These are phyloP conservation scores for Anastatica hierochuntica DNA, from an alignment of 345 rosid genomes.

Conservation along the genomic window DNA sequence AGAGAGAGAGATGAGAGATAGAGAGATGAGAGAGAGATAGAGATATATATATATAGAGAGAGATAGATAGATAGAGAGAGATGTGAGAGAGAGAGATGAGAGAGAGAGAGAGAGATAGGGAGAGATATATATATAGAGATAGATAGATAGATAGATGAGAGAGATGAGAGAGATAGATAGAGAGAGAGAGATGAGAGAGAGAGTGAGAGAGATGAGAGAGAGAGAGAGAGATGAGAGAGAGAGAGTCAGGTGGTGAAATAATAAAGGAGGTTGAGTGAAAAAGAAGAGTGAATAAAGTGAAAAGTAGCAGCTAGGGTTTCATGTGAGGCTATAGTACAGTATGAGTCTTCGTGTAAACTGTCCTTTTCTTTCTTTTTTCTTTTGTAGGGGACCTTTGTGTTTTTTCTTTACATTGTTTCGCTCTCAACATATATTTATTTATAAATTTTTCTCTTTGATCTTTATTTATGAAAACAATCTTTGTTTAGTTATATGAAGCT, in stretches of 20 bases:
- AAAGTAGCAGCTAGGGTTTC: slow-evolving; percentile 16
- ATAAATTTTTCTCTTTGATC: not conserved
- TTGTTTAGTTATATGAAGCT: not conserved
- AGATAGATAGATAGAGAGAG: too few relatives aligned
- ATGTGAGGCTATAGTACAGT: slow-evolving; percentile 22
- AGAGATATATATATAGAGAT: too few relatives aligned
- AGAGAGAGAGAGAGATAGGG: too few relatives aligned
- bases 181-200: too few relatives aligned
- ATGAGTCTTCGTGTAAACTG: slow-evolving; percentile 27
- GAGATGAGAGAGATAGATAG: too few relatives aligned
- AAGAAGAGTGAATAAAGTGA: slow-evolving; percentile 23
- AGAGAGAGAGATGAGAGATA: too few relatives aligned
- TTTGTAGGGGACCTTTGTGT: slow-evolving; percentile 11
- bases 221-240: not conserved
- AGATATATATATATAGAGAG: too few relatives aligned
- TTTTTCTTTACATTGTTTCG: slow-evolving; percentile 9
- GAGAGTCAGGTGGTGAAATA: slow-evolving; percentile 2
- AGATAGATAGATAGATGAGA: too few relatives aligned
- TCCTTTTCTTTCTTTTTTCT: not conserved
- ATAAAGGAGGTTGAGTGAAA: not conserved
- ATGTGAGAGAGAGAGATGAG: too few relatives aligned
- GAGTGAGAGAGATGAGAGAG: slow-evolving; percentile 8
- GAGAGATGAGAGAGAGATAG: too few relatives aligned
- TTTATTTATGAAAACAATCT: too few relatives aligned
- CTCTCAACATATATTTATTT: not conserved